Evolutionary conservation across 441 rosid species (phyloP), one percentile per base, ranked within the genome.

Genomic region (Erodium chrysanthum): DNA sequence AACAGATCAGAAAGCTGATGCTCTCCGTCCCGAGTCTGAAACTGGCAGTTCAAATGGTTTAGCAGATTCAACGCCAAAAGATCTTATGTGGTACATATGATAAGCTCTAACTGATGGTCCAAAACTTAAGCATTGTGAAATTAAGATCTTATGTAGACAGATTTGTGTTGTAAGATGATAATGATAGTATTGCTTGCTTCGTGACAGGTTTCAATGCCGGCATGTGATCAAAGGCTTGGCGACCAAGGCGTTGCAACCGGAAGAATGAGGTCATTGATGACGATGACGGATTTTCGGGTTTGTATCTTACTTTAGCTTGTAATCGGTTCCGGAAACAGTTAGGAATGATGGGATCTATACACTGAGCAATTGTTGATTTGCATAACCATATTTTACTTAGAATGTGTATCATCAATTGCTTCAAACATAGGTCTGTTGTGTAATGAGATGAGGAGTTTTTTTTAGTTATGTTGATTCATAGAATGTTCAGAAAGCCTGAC

Each of bases 141-240:
- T 27, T 27, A 40, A 40, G 46, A 1, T 11, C 46, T 11, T 7
- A 40, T 11, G 2, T 40, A n/a, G n/a, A n/a, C n/a, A n/a, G n/a
- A n/a, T n/a, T n/a, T n/a, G n/a, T n/a, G n/a, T 9, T 33, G 40
- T 9, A 20, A 5, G 7, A 50, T 6, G 15, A 50, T 50, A 50
- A n/a, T 7, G 18, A 50, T n/a, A 50, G 15, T 8, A 12, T 70
- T n/a, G 23, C 40, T 7, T 23, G 31, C 62, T 11, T 66, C 67
- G 64, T 62, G 69, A 70, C 81, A 89, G 98, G 96, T 90, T 84
- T 73, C 97, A 87, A 20, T 90, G 93, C 68, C 85, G 89, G 46
- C 96, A 85, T 75, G 88, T 83, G 46, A 76, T 89, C 50, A 87
- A 83, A 79, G 98, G 97, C 37, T 73, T 90, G 35, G 83, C 85